A percentile compares a stretch with the other conserved stretches of the same genome.
Conservation (phyloP, 345 rosid genomes). For the Arabis hirsuta region DNA sequence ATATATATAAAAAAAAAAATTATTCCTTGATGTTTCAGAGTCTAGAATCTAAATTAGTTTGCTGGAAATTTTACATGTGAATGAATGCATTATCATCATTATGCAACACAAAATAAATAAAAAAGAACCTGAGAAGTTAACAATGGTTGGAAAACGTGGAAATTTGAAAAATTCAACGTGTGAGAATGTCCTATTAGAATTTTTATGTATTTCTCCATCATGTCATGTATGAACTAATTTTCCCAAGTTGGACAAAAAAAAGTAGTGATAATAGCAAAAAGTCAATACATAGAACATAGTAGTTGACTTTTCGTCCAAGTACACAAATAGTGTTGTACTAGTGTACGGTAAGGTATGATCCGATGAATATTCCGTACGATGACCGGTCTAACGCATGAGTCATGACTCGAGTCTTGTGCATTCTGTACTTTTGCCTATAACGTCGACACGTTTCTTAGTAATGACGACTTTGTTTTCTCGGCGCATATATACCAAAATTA, state of each 20-base stretch:
- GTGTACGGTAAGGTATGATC: constrained; percentile 11
- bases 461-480: constrained; percentile 2
- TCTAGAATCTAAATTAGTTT: background rate
- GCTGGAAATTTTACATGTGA: background rate
- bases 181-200: too few relatives aligned
- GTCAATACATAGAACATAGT: background rate
- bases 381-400: background rate
- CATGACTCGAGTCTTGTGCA: constrained; percentile 4
- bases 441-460: constrained; percentile 3
- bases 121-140: too few relatives aligned
- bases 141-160: too few relatives aligned
- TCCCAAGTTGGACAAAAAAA: background rate
- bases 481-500: background rate
- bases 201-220: too few relatives aligned
- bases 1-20: too few relatives aligned
- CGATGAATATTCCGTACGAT: constrained; percentile 37
- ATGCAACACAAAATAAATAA: too few relatives aligned
- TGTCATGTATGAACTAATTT: background rate
- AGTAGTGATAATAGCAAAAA: background rate
- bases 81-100: background rate
- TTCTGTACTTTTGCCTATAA: background rate
- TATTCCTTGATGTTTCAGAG: background rate
- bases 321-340: constrained; percentile 1
- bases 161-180: too few relatives aligned
- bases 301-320: constrained; percentile 4